Percentiles rank a stretch among this genome's conserved stretches.
Conservation (phyloP, 2,329 filamentous ascomycete species). For the Trichothecium roseum region DNA sequence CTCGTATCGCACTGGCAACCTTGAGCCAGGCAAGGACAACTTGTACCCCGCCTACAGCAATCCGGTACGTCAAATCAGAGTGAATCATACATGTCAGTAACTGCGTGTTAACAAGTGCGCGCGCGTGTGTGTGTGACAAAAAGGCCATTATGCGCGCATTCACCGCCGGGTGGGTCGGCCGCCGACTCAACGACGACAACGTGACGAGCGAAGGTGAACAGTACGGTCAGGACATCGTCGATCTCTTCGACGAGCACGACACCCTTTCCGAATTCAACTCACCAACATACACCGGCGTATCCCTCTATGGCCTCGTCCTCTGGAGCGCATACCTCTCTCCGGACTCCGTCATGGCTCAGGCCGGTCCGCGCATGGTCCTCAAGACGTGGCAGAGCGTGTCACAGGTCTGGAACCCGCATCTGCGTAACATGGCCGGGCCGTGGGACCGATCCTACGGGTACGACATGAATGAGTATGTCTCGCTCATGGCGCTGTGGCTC, state of each 20-base stretch:
- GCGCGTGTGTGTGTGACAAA: not conserved
- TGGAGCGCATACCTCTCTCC: constrained; percentile 49
- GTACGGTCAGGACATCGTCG: constrained; percentile 44
- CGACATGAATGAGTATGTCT: constrained; percentile 53
- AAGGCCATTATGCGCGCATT: constrained; percentile 50
- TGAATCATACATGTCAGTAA: too few species aligned
- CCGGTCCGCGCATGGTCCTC: constrained; percentile 39
- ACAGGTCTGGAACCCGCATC: constrained; percentile 44
- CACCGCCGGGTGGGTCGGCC: constrained; percentile 47
- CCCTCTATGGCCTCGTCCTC: constrained; percentile 45
- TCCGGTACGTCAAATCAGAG: too few species aligned
- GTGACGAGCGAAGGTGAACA: constrained; percentile 47
- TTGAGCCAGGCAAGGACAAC: constrained; percentile 42
- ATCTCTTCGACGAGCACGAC: constrained; percentile 42
- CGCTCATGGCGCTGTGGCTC: constrained; percentile 46
- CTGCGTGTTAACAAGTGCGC: constrained; percentile 13
- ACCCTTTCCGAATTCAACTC: constrained; percentile 55
- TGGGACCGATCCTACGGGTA: constrained; percentile 56
- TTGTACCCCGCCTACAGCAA: constrained; percentile 54
- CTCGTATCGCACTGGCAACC: constrained; percentile 48
- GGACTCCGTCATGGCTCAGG: constrained; percentile 40
- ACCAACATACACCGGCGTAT: constrained; percentile 53
- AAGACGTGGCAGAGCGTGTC: constrained; percentile 42
- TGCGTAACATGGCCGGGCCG: constrained; percentile 52
- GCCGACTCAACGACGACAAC: constrained; percentile 40